These are phyloP conservation scores for Eimeria zaria DNA, from an alignment of 169 alveolate species.

Conservation along the genomic window DNA sequence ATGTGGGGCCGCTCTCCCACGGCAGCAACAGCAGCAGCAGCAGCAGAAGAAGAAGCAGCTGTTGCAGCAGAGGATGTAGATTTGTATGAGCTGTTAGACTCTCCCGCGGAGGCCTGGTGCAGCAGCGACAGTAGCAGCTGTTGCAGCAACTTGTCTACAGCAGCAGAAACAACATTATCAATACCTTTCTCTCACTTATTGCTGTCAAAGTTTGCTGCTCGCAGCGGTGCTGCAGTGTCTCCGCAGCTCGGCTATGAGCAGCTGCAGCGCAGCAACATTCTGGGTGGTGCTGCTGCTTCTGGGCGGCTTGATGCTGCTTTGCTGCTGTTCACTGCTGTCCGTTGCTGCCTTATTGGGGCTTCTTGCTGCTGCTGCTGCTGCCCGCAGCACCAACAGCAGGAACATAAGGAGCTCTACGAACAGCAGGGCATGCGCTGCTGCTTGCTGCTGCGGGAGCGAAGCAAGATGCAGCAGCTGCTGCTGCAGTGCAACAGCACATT, in stretches of 20 bases:
- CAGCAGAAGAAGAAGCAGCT: neutral
- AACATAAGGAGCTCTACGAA: neutral
- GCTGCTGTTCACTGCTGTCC: conserved; percentile 36
- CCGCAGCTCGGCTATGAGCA: conserved; percentile 50
- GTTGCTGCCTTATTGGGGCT: conserved; percentile 39
- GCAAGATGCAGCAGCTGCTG: conserved; percentile 19
- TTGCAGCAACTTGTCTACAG: neutral
- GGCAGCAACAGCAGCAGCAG: conserved; percentile 26
- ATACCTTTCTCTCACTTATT: neutral
- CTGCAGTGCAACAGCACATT: conserved; percentile 49
- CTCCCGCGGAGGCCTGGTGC: neutral
- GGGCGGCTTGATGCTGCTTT: conserved; percentile 15
- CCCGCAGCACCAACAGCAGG: conserved; percentile 20
- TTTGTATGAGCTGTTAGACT: neutral
- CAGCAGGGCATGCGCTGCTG: conserved; percentile 33
- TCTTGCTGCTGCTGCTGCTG: conserved; percentile 60
- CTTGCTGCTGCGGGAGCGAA: neutral
- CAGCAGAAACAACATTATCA: conserved; percentile 24
- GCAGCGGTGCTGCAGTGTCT: conserved; percentile 29
- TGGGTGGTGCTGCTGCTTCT: conserved; percentile 14
- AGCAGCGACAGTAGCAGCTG: conserved; percentile 43
- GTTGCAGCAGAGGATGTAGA: conserved; percentile 26
- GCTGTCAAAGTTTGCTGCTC: conserved; percentile 45
- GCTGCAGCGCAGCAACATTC: conserved; percentile 45
- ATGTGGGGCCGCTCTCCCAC: conserved; percentile 35